A percentile compares a stretch with the other conserved stretches of the same genome.
Evolutionary conservation across 2,329 filamentous ascomycete species (phyloP).

Genomic region (Phyllosticta capitalensis): DNA sequence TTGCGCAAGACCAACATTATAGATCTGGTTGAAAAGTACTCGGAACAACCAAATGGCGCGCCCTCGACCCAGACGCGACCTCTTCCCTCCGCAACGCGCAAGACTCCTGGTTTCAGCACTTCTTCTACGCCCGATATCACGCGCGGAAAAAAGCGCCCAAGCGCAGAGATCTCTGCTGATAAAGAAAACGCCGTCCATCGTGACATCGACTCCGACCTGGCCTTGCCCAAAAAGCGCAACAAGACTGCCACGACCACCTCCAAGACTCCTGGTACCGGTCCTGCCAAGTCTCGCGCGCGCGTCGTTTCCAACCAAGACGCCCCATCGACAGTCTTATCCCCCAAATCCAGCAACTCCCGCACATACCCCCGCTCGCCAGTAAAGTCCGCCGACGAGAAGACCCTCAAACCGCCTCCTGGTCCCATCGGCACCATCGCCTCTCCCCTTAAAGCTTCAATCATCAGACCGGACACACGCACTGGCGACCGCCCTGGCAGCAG

Average conservation of each 20-base stretch:
- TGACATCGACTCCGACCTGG: conserved; percentile 53
- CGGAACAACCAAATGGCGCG: conserved; percentile 17
- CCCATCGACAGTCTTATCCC: conserved; percentile 61
- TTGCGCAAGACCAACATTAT: conserved; percentile 74
- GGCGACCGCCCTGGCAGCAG: conserved; percentile 27
- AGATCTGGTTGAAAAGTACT: conserved; percentile 57
- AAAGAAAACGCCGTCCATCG: conserved; percentile 52
- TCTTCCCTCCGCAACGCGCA: background rate
- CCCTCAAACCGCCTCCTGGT: conserved; percentile 49
- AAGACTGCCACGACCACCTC: conserved; percentile 24
- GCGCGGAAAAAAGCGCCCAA: conserved; percentile 7
- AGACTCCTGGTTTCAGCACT: background rate
- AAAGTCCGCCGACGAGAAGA: conserved; percentile 24
- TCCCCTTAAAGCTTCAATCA: conserved; percentile 38
- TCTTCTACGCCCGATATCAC: background rate
- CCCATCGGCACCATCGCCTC: background rate
- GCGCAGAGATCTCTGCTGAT: conserved; percentile 7
- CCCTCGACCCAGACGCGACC: conserved; percentile 7
- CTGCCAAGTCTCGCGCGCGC: conserved; percentile 19
- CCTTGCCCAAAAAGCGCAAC: conserved; percentile 60
- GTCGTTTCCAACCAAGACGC: conserved; percentile 23
- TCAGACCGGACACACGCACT: conserved; percentile 12
- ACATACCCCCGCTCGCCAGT: conserved; percentile 50
- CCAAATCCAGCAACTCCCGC: conserved; percentile 72
- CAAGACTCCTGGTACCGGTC: conserved; percentile 13